phyloP scores from a whole-genome alignment of 1,139 yeast species.

The Zygosaccharomyces sapae region DNA sequence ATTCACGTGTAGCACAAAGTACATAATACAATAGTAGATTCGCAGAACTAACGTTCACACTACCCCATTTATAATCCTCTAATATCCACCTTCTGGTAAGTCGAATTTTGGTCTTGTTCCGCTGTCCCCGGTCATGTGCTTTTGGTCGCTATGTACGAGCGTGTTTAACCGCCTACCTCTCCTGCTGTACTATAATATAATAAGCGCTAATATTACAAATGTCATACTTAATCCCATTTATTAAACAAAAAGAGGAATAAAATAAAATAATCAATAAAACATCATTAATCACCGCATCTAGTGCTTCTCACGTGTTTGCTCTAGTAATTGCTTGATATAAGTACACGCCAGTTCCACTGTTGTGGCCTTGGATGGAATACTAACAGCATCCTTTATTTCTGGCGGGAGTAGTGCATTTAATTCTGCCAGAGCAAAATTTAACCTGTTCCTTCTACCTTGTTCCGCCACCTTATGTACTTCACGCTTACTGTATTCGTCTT shows the following conservation, averaged over 20 bases:
- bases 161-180: too few relatives aligned
- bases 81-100: too few relatives aligned
- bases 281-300: neutral
- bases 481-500: conserved; percentile 43
- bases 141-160: too few relatives aligned
- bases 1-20: neutral
- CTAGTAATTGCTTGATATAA: conserved; percentile 52
- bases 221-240: too few relatives aligned
- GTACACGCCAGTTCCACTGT: conserved; percentile 85
- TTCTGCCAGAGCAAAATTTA: conserved; percentile 81
- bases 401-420: conserved; percentile 67
- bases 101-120: too few relatives aligned
- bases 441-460: conserved; percentile 89
- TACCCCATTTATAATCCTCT: too few relatives aligned
- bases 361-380: conserved; percentile 81
- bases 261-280: neutral
- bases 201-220: too few relatives aligned
- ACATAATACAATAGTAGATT: neutral
- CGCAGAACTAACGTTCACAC: neutral
- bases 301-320: conserved; percentile 8
- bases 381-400: conserved; percentile 51
- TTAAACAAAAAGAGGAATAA: neutral
- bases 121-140: too few relatives aligned
- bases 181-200: too few relatives aligned
- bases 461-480: conserved; percentile 92